Percentiles rank a stretch among this genome's conserved stretches.
These are phyloP conservation scores for Pseudopithomyces chartarum DNA, from an alignment of 2,329 filamentous ascomycete genomes.

Conservation along the genomic window DNA sequence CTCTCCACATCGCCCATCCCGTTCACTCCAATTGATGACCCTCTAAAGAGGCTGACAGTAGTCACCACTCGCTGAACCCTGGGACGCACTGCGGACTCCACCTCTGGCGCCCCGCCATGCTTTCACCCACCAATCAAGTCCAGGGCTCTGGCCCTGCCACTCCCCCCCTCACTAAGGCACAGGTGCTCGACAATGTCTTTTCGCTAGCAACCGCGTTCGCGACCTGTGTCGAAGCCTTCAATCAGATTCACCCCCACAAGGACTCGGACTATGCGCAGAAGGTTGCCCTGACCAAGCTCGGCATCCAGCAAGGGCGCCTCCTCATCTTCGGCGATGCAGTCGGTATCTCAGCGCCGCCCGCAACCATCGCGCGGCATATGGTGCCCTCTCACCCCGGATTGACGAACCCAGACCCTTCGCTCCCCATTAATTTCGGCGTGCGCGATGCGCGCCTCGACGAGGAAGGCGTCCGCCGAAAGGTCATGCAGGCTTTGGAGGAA, in stretches of 20 bases:
- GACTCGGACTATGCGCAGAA: constrained; percentile 51
- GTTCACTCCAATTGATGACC: background rate
- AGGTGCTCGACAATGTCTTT: constrained; percentile 47
- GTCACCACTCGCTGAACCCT: background rate
- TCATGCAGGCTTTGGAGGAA: constrained; percentile 49
- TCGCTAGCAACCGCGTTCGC: constrained; percentile 53
- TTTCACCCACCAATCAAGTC: constrained; percentile 9
- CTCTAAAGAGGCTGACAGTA: background rate
- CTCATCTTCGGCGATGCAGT: constrained; percentile 56
- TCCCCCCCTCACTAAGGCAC: constrained; percentile 29
- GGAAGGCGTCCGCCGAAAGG: constrained; percentile 39
- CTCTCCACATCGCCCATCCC: background rate
- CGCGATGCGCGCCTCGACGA: constrained; percentile 51
- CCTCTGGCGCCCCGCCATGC: constrained; percentile 27
- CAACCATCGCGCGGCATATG: constrained; percentile 49
- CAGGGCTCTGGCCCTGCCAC: background rate
- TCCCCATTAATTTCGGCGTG: constrained; percentile 51
- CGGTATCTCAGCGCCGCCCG: constrained; percentile 51
- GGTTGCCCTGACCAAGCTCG: constrained; percentile 49
- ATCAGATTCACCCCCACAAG: constrained; percentile 50
- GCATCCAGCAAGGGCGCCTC: constrained; percentile 54
- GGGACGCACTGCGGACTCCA: background rate
- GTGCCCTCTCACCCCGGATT: constrained; percentile 51
- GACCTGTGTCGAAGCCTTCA: constrained; percentile 54
- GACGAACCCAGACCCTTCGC: constrained; percentile 51